Percentiles rank a stretch among this genome's conserved stretches.
Evolutionary conservation across 805 yeast species (phyloP).

Genomic region (Teunomyces cretensis): DNA sequence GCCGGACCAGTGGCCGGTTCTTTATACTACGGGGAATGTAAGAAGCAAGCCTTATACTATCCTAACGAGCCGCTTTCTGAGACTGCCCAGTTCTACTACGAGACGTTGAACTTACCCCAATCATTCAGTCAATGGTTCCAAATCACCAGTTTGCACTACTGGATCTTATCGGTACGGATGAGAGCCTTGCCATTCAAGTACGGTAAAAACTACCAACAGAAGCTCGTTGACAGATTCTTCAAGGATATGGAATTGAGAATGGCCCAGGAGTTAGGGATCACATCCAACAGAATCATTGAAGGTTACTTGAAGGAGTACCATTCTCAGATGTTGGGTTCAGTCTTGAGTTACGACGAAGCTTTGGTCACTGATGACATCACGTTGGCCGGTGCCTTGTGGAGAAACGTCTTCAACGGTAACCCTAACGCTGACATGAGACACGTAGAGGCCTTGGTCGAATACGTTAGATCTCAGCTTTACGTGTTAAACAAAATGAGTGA

Average conservation of each 20-base stretch:
- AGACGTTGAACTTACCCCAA: constrained; percentile 75
- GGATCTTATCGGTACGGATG: constrained; percentile 95
- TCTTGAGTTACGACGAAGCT: constrained; percentile 92
- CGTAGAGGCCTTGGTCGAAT: constrained; percentile 85
- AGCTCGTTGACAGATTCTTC: constrained; percentile 83
- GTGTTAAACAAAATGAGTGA: constrained; percentile 84
- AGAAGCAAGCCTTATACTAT: constrained; percentile 75
- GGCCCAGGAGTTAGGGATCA: constrained; percentile 81
- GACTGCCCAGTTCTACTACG: constrained; percentile 81
- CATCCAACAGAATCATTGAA: constrained; percentile 78
- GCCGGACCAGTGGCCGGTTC: constrained; percentile 96
- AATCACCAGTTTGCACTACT: constrained; percentile 82
- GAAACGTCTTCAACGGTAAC: constrained; percentile 88
- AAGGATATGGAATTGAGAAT: constrained; percentile 85
- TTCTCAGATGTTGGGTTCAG: constrained; percentile 83
- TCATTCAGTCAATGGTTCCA: constrained; percentile 97
- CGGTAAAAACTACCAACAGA: constrained; percentile 88
- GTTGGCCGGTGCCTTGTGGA: constrained; percentile 78
- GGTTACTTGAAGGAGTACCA: constrained; percentile 87
- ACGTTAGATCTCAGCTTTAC: constrained; percentile 85
- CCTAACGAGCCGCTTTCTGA: constrained; percentile 71
- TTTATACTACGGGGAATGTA: constrained; percentile 81
- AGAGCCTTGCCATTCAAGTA: constrained; percentile 91
- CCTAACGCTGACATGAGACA: constrained; percentile 78
- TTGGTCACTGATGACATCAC: constrained; percentile 75